Conservation (phyloP, 2,329 filamentous ascomycete species). For the Trichophyton simii region DNA sequence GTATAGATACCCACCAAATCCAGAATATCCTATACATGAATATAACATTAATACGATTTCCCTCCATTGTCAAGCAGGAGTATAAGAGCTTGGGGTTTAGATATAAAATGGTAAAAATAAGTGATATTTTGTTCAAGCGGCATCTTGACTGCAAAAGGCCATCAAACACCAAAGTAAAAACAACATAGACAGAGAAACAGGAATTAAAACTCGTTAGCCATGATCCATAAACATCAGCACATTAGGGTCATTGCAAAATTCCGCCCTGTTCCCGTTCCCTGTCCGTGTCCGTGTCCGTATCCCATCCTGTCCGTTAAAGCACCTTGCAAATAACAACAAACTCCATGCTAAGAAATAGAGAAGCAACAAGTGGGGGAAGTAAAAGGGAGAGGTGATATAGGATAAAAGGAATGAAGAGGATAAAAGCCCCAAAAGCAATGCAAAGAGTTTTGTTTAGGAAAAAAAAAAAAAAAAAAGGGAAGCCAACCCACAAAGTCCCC, state of each 20-base stretch:
- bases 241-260: slow-evolving; percentile 4
- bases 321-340: slow-evolving; percentile 4
- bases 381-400: slow-evolving; percentile 9
- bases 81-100: background rate
- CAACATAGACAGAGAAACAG: slow-evolving; percentile 3
- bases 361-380: slow-evolving; percentile 7
- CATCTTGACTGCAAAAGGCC: background rate
- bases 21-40: background rate
- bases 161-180: background rate
- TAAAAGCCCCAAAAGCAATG: slow-evolving; percentile 17
- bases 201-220: slow-evolving; percentile 2
- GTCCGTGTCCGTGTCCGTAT: background rate
- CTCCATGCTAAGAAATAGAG: background rate
- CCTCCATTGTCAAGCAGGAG: background rate
- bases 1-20: background rate
- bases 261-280: background rate
- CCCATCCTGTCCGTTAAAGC: slow-evolving; percentile 2
- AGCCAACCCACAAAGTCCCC: background rate
- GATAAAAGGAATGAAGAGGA: background rate
- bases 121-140: background rate
- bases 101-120: background rate
- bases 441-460: slow-evolving; percentile 5
- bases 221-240: slow-evolving; percentile 4
- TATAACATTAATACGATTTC: background rate
- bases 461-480: background rate